phyloP scores from a whole-genome alignment of 2,329 filamentous ascomycete genomes.

The Sclerotinia minor region DNA sequence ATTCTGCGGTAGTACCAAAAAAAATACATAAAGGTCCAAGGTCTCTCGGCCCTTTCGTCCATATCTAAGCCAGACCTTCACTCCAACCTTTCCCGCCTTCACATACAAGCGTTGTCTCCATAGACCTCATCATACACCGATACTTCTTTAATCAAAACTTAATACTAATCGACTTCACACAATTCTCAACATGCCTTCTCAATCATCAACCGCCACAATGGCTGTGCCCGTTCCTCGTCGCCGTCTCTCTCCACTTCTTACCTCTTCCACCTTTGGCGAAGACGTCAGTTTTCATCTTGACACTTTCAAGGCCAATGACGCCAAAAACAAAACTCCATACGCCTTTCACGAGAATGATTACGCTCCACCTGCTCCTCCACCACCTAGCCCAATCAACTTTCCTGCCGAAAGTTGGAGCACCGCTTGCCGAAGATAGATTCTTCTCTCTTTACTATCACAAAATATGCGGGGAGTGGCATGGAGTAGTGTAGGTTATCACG shows the following conservation, averaged over 20 bases:
- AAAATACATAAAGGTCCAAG: constrained; percentile 24
- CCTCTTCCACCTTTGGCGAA: constrained; percentile 34
- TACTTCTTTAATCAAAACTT: background rate
- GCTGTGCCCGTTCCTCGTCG: constrained; percentile 47
- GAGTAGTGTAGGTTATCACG: constrained; percentile 17
- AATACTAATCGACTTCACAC: background rate
- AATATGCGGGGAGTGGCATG: background rate
- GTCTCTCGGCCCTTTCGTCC: constrained; percentile 21
- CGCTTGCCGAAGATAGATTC: constrained; percentile 21
- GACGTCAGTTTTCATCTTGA: constrained; percentile 37
- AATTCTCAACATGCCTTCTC: constrained; percentile 35
- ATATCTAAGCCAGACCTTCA: constrained; percentile 6
- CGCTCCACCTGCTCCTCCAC: constrained; percentile 63
- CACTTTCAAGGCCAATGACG: constrained; percentile 36
- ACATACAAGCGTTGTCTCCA: constrained; percentile 8
- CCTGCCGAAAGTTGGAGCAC: constrained; percentile 54
- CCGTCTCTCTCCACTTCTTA: constrained; percentile 49
- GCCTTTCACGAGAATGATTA: constrained; percentile 54
- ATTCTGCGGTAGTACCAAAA: constrained; percentile 15
- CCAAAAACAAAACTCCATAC: constrained; percentile 37
- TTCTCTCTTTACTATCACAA: background rate
- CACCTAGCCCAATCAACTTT: constrained; percentile 64
- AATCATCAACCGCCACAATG: constrained; percentile 36
- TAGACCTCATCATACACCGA: constrained; percentile 22
- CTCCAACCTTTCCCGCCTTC: constrained; percentile 11